Evolutionary conservation across 1,284 basidiomycete genomes (phyloP).

Genomic region (Ustilago trichophora): DNA sequence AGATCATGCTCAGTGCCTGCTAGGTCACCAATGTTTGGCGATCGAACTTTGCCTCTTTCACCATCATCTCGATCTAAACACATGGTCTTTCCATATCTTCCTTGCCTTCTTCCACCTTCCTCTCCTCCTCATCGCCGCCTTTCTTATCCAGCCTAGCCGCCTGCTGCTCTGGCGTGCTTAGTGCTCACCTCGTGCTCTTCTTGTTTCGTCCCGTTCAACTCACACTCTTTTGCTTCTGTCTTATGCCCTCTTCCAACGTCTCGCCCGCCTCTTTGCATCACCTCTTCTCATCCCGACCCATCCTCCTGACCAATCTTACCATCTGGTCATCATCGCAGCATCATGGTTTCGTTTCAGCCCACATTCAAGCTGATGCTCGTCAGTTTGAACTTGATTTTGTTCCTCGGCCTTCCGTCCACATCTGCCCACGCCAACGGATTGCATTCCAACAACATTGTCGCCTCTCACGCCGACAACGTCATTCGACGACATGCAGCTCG

Average conservation of each 20-base stretch:
- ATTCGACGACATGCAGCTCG: slow-evolving; percentile 32
- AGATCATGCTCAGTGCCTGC: too few species aligned
- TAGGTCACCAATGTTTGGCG: too few species aligned
- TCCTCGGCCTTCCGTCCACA: slow-evolving; percentile 8
- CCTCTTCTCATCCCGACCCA: background rate
- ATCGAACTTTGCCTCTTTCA: background rate
- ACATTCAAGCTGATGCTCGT: slow-evolving; percentile 34
- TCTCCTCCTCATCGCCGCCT: too few species aligned
- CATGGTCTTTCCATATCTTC: too few species aligned
- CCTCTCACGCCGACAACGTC: slow-evolving; percentile 7
- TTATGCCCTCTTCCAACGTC: background rate
- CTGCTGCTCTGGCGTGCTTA: background rate
- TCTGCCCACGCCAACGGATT: slow-evolving; percentile 13
- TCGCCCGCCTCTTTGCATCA: background rate
- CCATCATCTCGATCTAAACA: slow-evolving; percentile 9
- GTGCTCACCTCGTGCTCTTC: slow-evolving; percentile 7
- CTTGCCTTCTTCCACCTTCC: too few species aligned
- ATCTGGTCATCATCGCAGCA: background rate
- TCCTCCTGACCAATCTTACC: background rate
- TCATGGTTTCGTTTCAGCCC: slow-evolving; percentile 34
- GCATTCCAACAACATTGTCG: slow-evolving; percentile 1
- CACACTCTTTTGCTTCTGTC: slow-evolving; percentile 19
- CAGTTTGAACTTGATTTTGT: slow-evolving; percentile 26
- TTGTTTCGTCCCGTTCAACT: slow-evolving; percentile 1
- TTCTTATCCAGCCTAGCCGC: background rate